A percentile compares a stretch with the other conserved stretches of the same genome.
These are phyloP conservation scores for Metarhizium brunneum DNA, from an alignment of 2,329 filamentous ascomycete genomes.

Conservation along the genomic window DNA sequence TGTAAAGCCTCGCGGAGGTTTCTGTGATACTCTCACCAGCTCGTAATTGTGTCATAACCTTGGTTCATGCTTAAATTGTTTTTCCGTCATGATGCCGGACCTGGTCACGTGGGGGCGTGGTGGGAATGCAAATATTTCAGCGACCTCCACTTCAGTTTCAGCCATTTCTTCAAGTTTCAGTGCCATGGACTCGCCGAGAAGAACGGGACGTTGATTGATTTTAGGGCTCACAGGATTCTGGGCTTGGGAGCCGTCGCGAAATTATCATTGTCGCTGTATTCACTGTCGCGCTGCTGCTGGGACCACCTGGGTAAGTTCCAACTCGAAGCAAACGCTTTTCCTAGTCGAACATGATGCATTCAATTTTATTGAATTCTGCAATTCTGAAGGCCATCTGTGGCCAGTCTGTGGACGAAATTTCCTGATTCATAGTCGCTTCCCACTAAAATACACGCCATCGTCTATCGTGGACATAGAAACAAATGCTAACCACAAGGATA, in stretches of 20 bases:
- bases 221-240: background rate
- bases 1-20: no score
- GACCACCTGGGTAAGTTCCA: background rate
- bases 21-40: no score
- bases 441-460: background rate
- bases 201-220: background rate
- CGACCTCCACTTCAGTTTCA: background rate
- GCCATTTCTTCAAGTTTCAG: background rate
- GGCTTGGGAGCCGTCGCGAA: no score
- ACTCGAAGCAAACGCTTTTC: background rate
- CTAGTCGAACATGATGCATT: conserved; percentile 24
- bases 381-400: conserved; percentile 29
- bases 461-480: conserved; percentile 1
- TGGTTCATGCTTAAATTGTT: no score
- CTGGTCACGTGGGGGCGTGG: background rate
- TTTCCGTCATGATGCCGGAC: background rate
- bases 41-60: no score
- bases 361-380: conserved; percentile 38
- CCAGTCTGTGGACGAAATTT: conserved; percentile 21
- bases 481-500: background rate
- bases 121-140: background rate
- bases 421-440: background rate
- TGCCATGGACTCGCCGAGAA: background rate
- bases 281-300: background rate
- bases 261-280: background rate